Evolutionary conservation across 225 moss, liverwort and hornwort species (phyloP), one percentile per base, ranked within the genome.

Genomic region (Marchantia polymorpha): DNA sequence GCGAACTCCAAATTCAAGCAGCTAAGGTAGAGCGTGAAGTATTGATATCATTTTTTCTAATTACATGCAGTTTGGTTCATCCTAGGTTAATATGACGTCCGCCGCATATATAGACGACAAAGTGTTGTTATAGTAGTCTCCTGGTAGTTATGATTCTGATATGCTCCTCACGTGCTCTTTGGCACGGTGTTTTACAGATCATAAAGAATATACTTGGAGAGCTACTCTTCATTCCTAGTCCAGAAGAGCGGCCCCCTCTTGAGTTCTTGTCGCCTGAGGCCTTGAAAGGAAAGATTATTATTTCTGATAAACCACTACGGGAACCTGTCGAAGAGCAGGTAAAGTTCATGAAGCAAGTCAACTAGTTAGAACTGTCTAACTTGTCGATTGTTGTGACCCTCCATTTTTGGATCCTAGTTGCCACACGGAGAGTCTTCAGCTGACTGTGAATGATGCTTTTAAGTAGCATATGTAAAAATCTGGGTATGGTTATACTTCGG

Each of bases 281-380:
- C 10, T 78, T 99, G 52, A 99, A 92, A 83, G 87, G 89, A 12
- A 87, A 76, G 73, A 92, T 95, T 61, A 87, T 99, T 48, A 91
- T 99, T 30, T 99, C 95, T 19, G 95, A 99, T 85, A 94, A 99
- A 77, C 91, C 92, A 59, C 80, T 80, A 3, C 81, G 53, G 25
- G 92, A 92, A n/a, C 67, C 81, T 26, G 80, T 90, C 31, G 77
- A 82, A 67, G 73, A 81, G 30, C 93, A 99, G 99, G 99, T 99
- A 72, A 75, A 22, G 49, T 61, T 15, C 19, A 11, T 52, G 47
- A 69, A 64, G 0, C 17, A 10, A n/a, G 12, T n/a, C n/a, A 13
- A 26, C 67, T 22, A 1, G 67, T 67, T 31, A 67, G 4, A 12
- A 13, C 27, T 67, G 31, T 31, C 67, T 15, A 67, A 27, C 8